A percentile compares a stretch with the other conserved stretches of the same genome.
phyloP scores from a whole-genome alignment of 768 basidiomycete species.

The Lentinula sp. region DNA sequence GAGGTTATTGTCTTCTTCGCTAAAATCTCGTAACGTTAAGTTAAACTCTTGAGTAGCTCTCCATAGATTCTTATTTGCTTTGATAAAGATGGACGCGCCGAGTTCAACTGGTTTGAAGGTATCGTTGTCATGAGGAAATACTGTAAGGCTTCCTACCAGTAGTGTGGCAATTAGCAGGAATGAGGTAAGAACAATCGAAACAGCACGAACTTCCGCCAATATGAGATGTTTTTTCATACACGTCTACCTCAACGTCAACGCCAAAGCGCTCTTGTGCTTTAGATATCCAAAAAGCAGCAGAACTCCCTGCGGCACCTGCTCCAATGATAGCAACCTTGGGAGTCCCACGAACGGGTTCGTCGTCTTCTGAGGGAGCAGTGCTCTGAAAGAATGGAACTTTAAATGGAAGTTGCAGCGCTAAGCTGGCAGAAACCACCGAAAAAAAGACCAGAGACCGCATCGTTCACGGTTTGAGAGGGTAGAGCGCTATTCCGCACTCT shows the following conservation, averaged over 20 bases:
- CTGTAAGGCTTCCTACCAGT: constrained; percentile 63
- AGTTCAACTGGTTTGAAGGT: constrained; percentile 66
- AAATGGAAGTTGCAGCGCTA: constrained; percentile 43
- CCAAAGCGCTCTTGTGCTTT: constrained; percentile 69
- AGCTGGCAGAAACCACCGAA: background rate
- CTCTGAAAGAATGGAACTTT: constrained; percentile 48
- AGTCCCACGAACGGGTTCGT: constrained; percentile 15
- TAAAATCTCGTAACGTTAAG: constrained; percentile 46
- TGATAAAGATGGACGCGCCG: constrained; percentile 85
- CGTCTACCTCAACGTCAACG: constrained; percentile 72
- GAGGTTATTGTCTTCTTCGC: constrained; percentile 42
- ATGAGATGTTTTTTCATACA: constrained; percentile 73
- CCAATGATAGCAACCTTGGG: constrained; percentile 77
- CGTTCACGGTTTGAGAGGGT: background rate
- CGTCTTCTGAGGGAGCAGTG: constrained; percentile 16
- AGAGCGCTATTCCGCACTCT: background rate
- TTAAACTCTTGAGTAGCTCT: constrained; percentile 81
- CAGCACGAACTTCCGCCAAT: constrained; percentile 77
- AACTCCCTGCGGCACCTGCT: constrained; percentile 82
- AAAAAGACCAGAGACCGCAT: constrained; percentile 1
- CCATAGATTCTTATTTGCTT: constrained; percentile 61
- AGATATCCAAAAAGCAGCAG: constrained; percentile 80
- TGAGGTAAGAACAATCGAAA: background rate
- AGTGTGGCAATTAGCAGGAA: background rate
- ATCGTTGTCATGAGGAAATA: constrained; percentile 64